phyloP scores from a whole-genome alignment of 1,139 yeast genomes.

The Arxiozyma slooffiae region DNA sequence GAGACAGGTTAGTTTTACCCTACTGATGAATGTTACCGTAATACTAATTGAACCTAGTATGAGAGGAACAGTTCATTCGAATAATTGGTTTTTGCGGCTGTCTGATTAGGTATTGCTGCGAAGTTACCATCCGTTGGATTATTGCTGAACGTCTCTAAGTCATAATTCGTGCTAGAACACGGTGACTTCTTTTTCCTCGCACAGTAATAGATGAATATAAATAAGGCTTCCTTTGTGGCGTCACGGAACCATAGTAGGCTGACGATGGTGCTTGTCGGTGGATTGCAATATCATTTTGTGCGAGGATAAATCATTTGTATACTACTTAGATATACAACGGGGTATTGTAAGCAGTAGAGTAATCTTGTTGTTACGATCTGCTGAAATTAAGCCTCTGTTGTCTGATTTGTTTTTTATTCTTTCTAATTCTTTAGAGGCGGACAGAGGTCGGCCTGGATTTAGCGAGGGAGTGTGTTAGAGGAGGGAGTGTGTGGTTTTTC shows the following conservation, averaged over 20 bases:
- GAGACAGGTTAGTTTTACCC: slow-evolving; percentile 35
- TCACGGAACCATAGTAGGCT: slow-evolving; percentile 33
- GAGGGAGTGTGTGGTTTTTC: too few relatives aligned
- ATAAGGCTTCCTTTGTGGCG: slow-evolving; percentile 31
- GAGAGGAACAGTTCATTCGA: slow-evolving; percentile 37
- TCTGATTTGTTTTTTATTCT: slow-evolving; percentile 32
- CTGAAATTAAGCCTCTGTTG: slow-evolving; percentile 38
- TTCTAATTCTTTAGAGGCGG: too few relatives aligned
- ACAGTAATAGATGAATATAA: slow-evolving; percentile 30
- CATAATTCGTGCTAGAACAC: slow-evolving; percentile 38
- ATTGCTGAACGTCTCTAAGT: slow-evolving; percentile 34
- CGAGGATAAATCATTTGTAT: slow-evolving; percentile 37
- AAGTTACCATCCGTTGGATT: slow-evolving; percentile 38
- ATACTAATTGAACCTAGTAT: slow-evolving; percentile 35
- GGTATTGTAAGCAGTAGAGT: slow-evolving; percentile 41
- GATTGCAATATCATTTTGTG: slow-evolving; percentile 33
- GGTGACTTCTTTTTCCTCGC: slow-evolving; percentile 31
- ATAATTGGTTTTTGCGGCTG: slow-evolving; percentile 37
- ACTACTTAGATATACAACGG: slow-evolving; percentile 40
- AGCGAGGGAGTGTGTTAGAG: too few relatives aligned
- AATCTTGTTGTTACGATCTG: slow-evolving; percentile 42
- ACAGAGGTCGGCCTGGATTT: too few relatives aligned
- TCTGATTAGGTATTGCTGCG: slow-evolving; percentile 37
- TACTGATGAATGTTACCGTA: slow-evolving; percentile 33
- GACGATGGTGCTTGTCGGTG: slow-evolving; percentile 29